Evolutionary conservation across 2,329 filamentous ascomycete species (phyloP).

Genomic region (Blastomyces silverae): DNA sequence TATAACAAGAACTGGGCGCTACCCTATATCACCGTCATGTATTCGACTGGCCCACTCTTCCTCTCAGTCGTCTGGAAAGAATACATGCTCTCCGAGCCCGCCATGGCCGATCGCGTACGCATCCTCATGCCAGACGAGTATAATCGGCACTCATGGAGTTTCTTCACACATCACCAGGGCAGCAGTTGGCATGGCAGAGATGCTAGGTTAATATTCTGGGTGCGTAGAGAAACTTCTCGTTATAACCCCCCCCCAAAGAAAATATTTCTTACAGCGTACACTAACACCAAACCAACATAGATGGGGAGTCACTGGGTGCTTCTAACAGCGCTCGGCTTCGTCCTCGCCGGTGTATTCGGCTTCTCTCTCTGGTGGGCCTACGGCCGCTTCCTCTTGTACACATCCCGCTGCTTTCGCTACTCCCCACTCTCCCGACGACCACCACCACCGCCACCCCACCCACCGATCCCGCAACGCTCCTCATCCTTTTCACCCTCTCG

Average conservation of each 20-base stretch:
- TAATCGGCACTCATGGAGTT: slow-evolving; percentile 61
- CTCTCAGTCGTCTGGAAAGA: slow-evolving; percentile 69
- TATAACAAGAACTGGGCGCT: slow-evolving; percentile 64
- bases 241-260: background rate
- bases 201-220: slow-evolving; percentile 59
- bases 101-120: slow-evolving; percentile 50
- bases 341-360: slow-evolving; percentile 44
- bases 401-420: slow-evolving; percentile 38
- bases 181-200: slow-evolving; percentile 61
- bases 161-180: slow-evolving; percentile 61
- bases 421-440: slow-evolving; percentile 24
- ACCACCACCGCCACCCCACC: slow-evolving; percentile 11
- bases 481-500: slow-evolving; percentile 33
- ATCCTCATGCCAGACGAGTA: slow-evolving; percentile 66
- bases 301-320: slow-evolving; percentile 53
- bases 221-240: slow-evolving; percentile 27
- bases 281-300: slow-evolving; percentile 24
- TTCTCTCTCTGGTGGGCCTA: slow-evolving; percentile 48
- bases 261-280: too few relatives aligned
- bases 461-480: slow-evolving; percentile 16
- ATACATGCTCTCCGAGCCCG: slow-evolving; percentile 50
- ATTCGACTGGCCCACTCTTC: slow-evolving; percentile 68
- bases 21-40: slow-evolving; percentile 74
- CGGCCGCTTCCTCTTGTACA: slow-evolving; percentile 40
- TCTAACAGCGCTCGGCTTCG: slow-evolving; percentile 48